These are phyloP conservation scores for Lipomyces spencermartinsiae DNA, from an alignment of 805 yeast genomes.

Conservation along the genomic window DNA sequence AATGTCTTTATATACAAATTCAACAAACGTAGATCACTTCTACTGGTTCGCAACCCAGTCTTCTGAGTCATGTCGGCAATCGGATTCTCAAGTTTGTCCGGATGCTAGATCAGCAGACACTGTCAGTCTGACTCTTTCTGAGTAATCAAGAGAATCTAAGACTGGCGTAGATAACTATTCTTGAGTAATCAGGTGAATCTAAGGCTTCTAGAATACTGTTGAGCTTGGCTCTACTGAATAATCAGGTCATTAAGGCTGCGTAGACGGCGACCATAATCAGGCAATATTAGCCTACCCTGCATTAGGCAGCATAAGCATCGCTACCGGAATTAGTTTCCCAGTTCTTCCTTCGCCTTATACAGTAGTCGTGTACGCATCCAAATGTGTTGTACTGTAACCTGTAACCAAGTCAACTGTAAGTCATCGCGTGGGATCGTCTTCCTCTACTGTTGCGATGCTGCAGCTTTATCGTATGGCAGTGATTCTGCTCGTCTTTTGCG, in stretches of 20 bases:
- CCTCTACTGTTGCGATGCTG: not conserved
- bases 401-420: not conserved
- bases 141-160: too few relatives aligned
- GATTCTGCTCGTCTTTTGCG: too few relatives aligned
- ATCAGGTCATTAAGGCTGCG: too few relatives aligned
- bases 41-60: too few relatives aligned
- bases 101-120: not conserved
- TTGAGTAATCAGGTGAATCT: too few relatives aligned
- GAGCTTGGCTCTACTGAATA: too few relatives aligned
- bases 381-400: not conserved
- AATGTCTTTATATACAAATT: not conserved
- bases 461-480: not conserved
- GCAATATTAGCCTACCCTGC: not conserved
- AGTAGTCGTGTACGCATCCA: not conserved
- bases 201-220: too few relatives aligned
- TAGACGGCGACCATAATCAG: not conserved
- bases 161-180: too few relatives aligned
- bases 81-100: not conserved
- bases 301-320: not conserved
- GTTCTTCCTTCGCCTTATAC: not conserved
- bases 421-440: conserved; percentile 1
- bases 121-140: not conserved
- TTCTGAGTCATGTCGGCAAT: not conserved
- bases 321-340: not conserved
- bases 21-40: not conserved